These are phyloP conservation scores for Ophiostoma australiae DNA, from an alignment of 2,329 filamentous ascomycete species.

Conservation along the genomic window DNA sequence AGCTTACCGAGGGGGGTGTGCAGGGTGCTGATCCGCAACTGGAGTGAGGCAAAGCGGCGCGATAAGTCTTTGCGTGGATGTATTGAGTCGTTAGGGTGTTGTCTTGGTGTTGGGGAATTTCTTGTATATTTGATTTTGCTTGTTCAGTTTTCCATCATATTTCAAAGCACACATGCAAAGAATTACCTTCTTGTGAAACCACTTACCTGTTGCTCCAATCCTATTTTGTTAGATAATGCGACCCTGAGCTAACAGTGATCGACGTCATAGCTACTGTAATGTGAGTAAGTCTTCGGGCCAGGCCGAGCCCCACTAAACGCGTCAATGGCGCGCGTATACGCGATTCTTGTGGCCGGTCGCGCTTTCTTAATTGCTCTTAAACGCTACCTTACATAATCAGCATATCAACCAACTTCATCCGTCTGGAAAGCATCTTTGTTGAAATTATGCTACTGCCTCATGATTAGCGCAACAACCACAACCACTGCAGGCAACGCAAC, in stretches of 20 bases:
- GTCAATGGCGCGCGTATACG: background rate
- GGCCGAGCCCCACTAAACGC: slow-evolving; percentile 5
- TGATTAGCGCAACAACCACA: background rate
- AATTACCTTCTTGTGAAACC: background rate
- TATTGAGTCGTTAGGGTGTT: background rate
- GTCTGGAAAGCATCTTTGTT: background rate
- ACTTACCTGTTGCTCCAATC: no score
- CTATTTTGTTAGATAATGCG: background rate
- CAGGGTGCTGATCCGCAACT: background rate
- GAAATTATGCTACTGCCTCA: background rate
- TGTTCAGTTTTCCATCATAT: background rate
- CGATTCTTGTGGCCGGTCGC: background rate
- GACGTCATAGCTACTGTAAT: slow-evolving; percentile 1
- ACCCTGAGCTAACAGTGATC: background rate
- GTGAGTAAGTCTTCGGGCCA: background rate
- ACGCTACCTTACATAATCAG: background rate
- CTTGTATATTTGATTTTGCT: background rate
- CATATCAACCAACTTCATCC: background rate
- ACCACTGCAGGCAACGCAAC: background rate
- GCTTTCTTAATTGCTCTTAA: background rate
- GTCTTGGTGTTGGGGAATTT: background rate
- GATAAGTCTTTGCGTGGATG: background rate
- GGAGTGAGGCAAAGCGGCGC: background rate
- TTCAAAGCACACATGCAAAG: background rate
- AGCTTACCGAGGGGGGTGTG: background rate